phyloP scores from a whole-genome alignment of 2,329 filamentous ascomycete species.

The Arthrinium phaeospermum region DNA sequence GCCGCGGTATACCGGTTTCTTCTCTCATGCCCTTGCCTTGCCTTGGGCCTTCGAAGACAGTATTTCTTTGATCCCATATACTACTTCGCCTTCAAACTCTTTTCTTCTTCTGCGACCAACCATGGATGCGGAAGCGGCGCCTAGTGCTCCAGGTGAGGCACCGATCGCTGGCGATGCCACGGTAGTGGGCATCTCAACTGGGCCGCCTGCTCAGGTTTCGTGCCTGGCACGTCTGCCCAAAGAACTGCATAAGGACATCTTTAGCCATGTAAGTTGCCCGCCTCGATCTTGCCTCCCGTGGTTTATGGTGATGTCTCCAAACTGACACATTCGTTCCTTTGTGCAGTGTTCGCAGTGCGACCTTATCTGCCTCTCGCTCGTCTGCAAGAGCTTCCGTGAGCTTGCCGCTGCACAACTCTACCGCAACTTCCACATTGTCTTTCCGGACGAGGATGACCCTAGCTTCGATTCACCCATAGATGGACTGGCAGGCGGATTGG shows the following conservation, averaged over 20 bases:
- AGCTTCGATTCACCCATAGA: conserved; percentile 60
- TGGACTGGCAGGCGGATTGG: conserved; percentile 61
- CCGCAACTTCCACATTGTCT: conserved; percentile 64
- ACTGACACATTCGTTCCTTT: background rate
- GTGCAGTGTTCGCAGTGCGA: conserved; percentile 56
- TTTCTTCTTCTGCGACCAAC: background rate
- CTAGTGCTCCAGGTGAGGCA: background rate
- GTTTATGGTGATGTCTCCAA: background rate
- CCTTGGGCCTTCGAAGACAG: background rate
- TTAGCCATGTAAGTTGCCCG: conserved; percentile 48
- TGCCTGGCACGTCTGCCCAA: conserved; percentile 50
- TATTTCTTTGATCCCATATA: conserved; percentile 9
- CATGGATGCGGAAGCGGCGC: background rate
- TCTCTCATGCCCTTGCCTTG: background rate
- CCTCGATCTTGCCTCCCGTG: background rate
- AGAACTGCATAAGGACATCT: conserved; percentile 56
- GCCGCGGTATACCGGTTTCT: background rate
- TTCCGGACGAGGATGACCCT: conserved; percentile 63
- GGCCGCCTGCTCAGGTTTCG: conserved; percentile 26
- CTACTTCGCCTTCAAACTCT: background rate
- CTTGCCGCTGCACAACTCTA: conserved; percentile 65
- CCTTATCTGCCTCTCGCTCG: conserved; percentile 62
- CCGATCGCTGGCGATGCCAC: background rate
- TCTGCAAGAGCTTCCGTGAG: conserved; percentile 62
- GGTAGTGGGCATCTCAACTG: conserved; percentile 25